Evolutionary conservation across 2,329 filamentous ascomycete genomes (phyloP), one percentile per base, ranked within the genome.

Genomic region (Sclerotiophoma versabilis): DNA sequence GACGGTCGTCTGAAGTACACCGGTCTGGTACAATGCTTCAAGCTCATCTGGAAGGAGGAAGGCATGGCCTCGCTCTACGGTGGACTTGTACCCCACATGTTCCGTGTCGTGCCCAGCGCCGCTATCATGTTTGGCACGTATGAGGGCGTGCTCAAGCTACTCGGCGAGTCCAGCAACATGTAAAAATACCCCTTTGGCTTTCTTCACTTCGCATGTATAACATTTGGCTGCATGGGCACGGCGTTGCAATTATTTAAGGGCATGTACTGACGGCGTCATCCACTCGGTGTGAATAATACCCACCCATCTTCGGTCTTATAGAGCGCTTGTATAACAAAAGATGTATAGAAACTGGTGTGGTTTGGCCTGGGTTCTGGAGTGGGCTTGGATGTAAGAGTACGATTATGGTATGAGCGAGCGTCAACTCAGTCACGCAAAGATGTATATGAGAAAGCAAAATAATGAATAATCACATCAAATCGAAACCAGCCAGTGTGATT

Each of bases 111-210:
- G 5, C 93, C 93, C 1, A 95, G 90, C 64, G 92, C 93, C 7
- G 92, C 91, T 63, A 96, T 98, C 74, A 97, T 96, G 90, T 96
- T 97, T 75, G 92, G 92, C 76, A 95, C 95, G 81, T 96, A 81
- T 49, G 80, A 82, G 61, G 76, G 73, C n/a, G 77, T 81, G n/a
- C 63, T 82, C 50, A 78, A 77, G 64, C 68, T 77, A 11, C 59
- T 82, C 33, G 80, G 80, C 3, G 76, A 79, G 57, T 77, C 71
- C 42, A 76, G 77, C 51, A 75, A 76, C 48, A 60, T 69, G 60
- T 71, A 57, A 65, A 43, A 19, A 4, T 19, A 12, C 17, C 12
- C 11, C 29, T 22, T 12, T 23, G 37, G 23, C n/a, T 19, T 41
- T 54, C 32, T 38, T 44, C 14, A 23, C 33, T 47, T 44, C 33